phyloP scores from a whole-genome alignment of 306 rosid genomes.

The Cicer pinnatifidum region DNA sequence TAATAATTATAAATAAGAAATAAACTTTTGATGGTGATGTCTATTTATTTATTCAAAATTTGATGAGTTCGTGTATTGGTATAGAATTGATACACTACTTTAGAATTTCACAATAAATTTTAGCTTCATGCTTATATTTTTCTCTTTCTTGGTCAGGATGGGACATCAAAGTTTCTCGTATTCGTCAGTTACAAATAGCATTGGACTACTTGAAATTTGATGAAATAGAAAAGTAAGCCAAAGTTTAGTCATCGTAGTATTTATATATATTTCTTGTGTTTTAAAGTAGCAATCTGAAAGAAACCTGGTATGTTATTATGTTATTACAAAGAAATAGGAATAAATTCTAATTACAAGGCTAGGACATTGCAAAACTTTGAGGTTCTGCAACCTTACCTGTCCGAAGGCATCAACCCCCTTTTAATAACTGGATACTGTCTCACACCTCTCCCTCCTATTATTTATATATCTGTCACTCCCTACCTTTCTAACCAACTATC shows the following conservation, averaged over 20 bases:
- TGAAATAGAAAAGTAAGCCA: conserved; percentile 76
- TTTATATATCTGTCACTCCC: background rate
- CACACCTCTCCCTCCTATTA: background rate
- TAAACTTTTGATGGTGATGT: conserved; percentile 4
- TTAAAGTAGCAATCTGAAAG: conserved; percentile 18
- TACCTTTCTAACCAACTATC: background rate
- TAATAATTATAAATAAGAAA: conserved; percentile 7
- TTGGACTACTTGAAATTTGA: conserved; percentile 87
- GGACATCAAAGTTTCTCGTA: conserved; percentile 80
- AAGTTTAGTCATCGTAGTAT: conserved; percentile 34
- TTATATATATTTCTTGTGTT: conserved; percentile 26
- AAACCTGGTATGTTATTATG: background rate
- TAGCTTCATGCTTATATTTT: conserved; percentile 43
- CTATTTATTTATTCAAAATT: conserved; percentile 31
- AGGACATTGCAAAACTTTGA: background rate
- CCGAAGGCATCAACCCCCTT: background rate
- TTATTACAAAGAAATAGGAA: conserved; percentile 1
- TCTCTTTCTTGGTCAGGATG: conserved; percentile 70
- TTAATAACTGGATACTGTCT: conserved; percentile 6
- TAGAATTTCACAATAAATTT: conserved; percentile 30
- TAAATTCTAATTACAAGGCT: background rate
- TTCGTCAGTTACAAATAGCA: conserved; percentile 78
- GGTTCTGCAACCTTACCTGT: conserved; percentile 5
- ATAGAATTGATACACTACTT: conserved; percentile 32
- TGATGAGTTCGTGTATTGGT: conserved; percentile 23